A percentile compares a stretch with the other conserved stretches of the same genome.
These are phyloP conservation scores for Populus simonii DNA, from an alignment of 345 rosid genomes.

Conservation along the genomic window DNA sequence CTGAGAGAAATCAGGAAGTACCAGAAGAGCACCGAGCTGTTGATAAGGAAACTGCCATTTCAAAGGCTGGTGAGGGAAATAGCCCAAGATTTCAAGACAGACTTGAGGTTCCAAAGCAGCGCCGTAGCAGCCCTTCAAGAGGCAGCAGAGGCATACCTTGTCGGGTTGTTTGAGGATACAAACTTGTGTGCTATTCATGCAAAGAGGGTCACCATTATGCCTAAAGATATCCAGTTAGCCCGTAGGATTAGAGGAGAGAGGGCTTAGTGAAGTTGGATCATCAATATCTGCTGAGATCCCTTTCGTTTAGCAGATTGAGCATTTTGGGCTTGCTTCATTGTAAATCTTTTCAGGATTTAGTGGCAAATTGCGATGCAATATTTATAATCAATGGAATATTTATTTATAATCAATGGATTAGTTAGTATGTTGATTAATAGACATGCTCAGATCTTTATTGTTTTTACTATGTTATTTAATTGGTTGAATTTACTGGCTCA, in stretches of 20 bases:
- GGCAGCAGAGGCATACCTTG: slow-evolving; percentile 22
- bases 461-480: too few species aligned
- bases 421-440: not conserved
- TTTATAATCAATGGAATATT: too few species aligned
- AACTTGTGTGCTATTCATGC: not conserved
- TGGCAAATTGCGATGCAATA: too few species aligned
- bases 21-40: slow-evolving; percentile 27
- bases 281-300: too few species aligned
- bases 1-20: slow-evolving; percentile 24
- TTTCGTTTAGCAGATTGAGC: too few species aligned
- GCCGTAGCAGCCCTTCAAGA: slow-evolving; percentile 3
- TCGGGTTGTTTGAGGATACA: slow-evolving; percentile 22
- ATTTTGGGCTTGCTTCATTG: too few species aligned
- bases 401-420: not conserved
- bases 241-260: too few species aligned
- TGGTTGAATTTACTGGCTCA: too few species aligned
- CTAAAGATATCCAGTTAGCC: too few species aligned
- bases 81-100: slow-evolving; percentile 24
- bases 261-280: not conserved
- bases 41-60: slow-evolving; percentile 23
- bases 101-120: slow-evolving; percentile 22
- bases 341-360: too few species aligned
- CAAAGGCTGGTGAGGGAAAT: slow-evolving; percentile 27
- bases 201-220: too few species aligned
- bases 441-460: too few species aligned